Percentiles rank a stretch among this genome's conserved stretches.
Conservation (phyloP, 805 yeast genomes). For the Scheffersomyces coipomensis region DNA sequence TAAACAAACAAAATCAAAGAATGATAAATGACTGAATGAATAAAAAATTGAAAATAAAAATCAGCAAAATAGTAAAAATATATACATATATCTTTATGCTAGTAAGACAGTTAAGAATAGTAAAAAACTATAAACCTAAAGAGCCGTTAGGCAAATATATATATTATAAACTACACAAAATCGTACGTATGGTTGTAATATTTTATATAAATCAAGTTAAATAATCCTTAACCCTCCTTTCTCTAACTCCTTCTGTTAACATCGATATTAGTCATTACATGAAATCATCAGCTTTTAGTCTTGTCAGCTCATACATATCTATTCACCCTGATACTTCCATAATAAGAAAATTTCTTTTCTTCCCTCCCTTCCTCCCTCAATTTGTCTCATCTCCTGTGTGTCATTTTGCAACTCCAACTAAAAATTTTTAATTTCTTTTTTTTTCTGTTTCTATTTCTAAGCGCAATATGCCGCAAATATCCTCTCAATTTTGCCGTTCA, state of each 20-base stretch:
- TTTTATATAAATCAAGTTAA: too few species aligned
- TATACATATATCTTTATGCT: background rate
- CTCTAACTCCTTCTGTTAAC: background rate
- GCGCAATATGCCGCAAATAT: background rate
- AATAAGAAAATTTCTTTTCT: background rate
- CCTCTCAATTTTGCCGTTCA: background rate
- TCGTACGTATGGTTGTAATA: too few species aligned
- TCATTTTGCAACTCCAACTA: background rate
- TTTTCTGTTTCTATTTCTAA: background rate
- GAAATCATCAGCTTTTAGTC: too few species aligned
- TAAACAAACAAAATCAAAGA: background rate
- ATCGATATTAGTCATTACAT: too few species aligned
- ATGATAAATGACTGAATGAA: background rate
- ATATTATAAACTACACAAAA: too few species aligned
- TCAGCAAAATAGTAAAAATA: background rate
- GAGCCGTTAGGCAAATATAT: too few species aligned
- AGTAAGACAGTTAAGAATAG: too few species aligned
- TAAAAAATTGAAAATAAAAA: background rate
- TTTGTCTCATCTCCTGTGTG: background rate
- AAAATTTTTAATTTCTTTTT: background rate
- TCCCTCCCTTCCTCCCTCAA: background rate
- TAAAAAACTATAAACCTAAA: too few species aligned
- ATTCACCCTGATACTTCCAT: background rate
- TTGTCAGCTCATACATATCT: too few species aligned
- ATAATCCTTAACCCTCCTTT: too few species aligned